A percentile compares a stretch with the other conserved stretches of the same genome.
Conservation (phyloP, 2,329 filamentous ascomycete genomes). For the Paracorniculantispora psalliotae region DNA sequence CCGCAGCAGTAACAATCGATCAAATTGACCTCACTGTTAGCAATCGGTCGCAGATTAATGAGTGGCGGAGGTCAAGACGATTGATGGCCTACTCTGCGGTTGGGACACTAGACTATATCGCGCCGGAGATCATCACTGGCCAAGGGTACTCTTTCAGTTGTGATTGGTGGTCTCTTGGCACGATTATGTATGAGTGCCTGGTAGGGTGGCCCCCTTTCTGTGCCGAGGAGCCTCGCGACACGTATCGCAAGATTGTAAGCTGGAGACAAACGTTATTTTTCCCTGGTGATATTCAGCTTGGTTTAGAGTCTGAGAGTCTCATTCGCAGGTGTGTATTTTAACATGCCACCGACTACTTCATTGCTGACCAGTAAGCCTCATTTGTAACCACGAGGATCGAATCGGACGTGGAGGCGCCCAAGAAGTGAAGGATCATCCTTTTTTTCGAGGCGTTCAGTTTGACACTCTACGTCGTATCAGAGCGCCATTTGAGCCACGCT, state of each 20-base stretch:
- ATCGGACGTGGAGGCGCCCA: slow-evolving; percentile 81
- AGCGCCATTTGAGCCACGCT: slow-evolving; percentile 90
- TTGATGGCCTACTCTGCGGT: slow-evolving; percentile 98
- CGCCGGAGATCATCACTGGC: slow-evolving; percentile 94
- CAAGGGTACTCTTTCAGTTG: slow-evolving; percentile 95
- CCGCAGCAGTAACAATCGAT: slow-evolving; percentile 85
- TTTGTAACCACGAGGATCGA: slow-evolving; percentile 90
- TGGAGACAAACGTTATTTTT: slow-evolving; percentile 87
- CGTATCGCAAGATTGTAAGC: too few relatives aligned
- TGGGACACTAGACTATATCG: slow-evolving; percentile 97
- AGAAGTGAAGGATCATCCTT: slow-evolving; percentile 89
- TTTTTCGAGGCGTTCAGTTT: slow-evolving; percentile 97
- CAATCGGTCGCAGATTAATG: slow-evolving; percentile 96
- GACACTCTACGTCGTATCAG: slow-evolving; percentile 87
- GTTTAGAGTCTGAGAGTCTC: slow-evolving; percentile 82
- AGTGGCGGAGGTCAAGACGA: slow-evolving; percentile 92
- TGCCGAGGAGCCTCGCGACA: too few relatives aligned
- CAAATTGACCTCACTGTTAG: slow-evolving; percentile 98
- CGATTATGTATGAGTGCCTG: slow-evolving; percentile 99
- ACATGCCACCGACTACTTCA: slow-evolving; percentile 12
- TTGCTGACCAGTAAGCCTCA: slow-evolving; percentile 54
- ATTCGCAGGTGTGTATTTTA: slow-evolving; percentile 66
- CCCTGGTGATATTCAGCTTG: slow-evolving; percentile 88
- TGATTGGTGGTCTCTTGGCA: slow-evolving; percentile 98
- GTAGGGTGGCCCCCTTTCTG: slow-evolving; percentile 93